Conservation (phyloP, 768 basidiomycete species). For the Termitomyces sp. region DNA sequence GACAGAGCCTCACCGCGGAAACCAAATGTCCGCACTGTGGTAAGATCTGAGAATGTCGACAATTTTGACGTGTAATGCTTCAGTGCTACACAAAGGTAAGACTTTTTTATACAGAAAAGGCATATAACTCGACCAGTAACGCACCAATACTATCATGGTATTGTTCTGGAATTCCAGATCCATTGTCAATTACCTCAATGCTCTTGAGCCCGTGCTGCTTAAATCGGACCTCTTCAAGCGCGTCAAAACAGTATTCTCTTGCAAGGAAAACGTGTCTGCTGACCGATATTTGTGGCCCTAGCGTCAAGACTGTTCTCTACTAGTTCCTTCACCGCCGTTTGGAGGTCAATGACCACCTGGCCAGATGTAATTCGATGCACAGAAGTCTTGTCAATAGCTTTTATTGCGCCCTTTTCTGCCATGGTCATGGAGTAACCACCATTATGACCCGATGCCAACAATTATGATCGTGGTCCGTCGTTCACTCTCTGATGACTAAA, state of each 20-base stretch:
- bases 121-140: constrained; percentile 15
- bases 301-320: constrained; percentile 97
- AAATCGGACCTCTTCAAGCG: constrained; percentile 72
- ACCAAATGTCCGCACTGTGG: constrained; percentile 75
- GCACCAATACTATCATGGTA: constrained; percentile 79
- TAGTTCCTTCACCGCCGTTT: constrained; percentile 92
- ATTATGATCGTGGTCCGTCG: too few relatives aligned
- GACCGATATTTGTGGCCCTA: constrained; percentile 81
- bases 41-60: constrained; percentile 65
- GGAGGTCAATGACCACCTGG: constrained; percentile 91
- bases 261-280: constrained; percentile 13
- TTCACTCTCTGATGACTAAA: too few relatives aligned
- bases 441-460: too few relatives aligned
- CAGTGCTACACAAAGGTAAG: constrained; percentile 42
- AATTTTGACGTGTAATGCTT: constrained; percentile 97
- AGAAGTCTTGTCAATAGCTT: constrained; percentile 68
- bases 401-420: constrained; percentile 23
- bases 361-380: constrained; percentile 90
- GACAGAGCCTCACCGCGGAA: constrained; percentile 96
- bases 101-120: background rate
- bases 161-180: constrained; percentile 70
- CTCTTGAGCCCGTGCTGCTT: constrained; percentile 78
- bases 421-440: background rate
- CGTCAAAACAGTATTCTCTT: background rate
- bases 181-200: constrained; percentile 92